Evolutionary conservation across 2,329 filamentous ascomycete species (phyloP).

Genomic region (Colletotrichum chrysophilum): DNA sequence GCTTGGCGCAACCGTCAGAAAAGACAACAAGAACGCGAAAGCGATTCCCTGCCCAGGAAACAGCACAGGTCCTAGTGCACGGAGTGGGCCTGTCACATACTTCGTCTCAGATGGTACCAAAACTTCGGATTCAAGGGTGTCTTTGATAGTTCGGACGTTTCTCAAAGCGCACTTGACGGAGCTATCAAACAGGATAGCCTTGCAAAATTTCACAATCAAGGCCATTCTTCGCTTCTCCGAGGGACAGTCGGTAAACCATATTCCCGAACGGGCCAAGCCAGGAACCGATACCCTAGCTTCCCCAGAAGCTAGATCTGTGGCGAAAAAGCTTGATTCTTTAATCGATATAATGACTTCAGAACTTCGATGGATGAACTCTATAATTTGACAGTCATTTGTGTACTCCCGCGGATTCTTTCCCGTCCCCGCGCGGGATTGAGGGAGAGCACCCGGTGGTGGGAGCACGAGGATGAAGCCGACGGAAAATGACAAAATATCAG

Average conservation of each 20-base stretch:
- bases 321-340: not conserved
- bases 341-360: not conserved
- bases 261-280: not conserved
- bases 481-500: not conserved
- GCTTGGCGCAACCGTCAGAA: not conserved
- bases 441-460: not conserved
- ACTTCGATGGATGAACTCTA: not conserved
- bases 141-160: conserved; percentile 5
- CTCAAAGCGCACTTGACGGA: not conserved
- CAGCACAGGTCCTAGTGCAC: not conserved
- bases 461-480: not conserved
- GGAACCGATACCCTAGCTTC: not conserved
- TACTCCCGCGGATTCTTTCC: not conserved
- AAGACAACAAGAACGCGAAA: not conserved
- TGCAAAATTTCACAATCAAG: not conserved
- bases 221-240: not conserved
- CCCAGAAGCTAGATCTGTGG: not conserved
- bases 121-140: not conserved
- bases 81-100: not conserved
- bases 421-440: not conserved
- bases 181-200: not conserved
- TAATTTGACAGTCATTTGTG: not conserved
- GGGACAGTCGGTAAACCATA: not conserved
- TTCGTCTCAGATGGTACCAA: not conserved
- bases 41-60: not conserved